Conservation (phyloP, 768 basidiomycete species). For the Leucocoprinus birnbaumii region DNA sequence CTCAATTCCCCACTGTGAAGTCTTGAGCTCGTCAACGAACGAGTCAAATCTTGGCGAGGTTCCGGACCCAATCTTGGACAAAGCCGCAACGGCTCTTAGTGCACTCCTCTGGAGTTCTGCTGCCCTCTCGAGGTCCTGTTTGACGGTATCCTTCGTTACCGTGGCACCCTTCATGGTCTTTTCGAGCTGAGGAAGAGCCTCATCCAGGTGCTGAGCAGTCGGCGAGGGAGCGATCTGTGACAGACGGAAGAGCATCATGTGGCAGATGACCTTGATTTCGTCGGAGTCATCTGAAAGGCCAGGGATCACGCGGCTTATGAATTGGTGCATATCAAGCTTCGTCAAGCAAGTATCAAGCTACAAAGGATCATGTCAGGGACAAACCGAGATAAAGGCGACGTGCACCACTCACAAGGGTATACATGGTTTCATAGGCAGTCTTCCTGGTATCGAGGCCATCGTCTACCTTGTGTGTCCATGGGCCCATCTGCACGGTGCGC, state of each 20-base stretch:
- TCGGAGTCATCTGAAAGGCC: slow-evolving; percentile 89
- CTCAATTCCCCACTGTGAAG: slow-evolving; percentile 62
- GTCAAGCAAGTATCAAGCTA: slow-evolving; percentile 90
- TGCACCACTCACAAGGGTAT: slow-evolving; percentile 71
- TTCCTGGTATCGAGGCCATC: slow-evolving; percentile 96
- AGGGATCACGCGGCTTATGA: slow-evolving; percentile 75
- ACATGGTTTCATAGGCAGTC: slow-evolving; percentile 96
- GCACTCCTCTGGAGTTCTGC: slow-evolving; percentile 92
- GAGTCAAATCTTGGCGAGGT: slow-evolving; percentile 74
- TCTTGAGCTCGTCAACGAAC: slow-evolving; percentile 73
- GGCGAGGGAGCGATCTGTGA: slow-evolving; percentile 83
- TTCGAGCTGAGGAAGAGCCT: slow-evolving; percentile 79
- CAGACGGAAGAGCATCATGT: slow-evolving; percentile 93
- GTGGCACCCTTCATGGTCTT: slow-evolving; percentile 87
- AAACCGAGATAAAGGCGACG: background rate
- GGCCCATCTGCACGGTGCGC: slow-evolving; percentile 93
- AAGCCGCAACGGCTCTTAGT: slow-evolving; percentile 80
- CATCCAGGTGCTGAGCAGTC: slow-evolving; percentile 80
- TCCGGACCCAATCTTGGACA: slow-evolving; percentile 71
- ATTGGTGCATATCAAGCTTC: slow-evolving; percentile 84
- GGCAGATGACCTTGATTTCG: slow-evolving; percentile 95
- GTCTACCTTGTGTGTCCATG: slow-evolving; percentile 96
- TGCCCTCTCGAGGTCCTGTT: slow-evolving; percentile 84
- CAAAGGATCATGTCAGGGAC: background rate
- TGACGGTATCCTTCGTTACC: slow-evolving; percentile 93